These are phyloP conservation scores for Quercus lobata DNA, from an alignment of 331 rosid genomes.

Conservation along the genomic window DNA sequence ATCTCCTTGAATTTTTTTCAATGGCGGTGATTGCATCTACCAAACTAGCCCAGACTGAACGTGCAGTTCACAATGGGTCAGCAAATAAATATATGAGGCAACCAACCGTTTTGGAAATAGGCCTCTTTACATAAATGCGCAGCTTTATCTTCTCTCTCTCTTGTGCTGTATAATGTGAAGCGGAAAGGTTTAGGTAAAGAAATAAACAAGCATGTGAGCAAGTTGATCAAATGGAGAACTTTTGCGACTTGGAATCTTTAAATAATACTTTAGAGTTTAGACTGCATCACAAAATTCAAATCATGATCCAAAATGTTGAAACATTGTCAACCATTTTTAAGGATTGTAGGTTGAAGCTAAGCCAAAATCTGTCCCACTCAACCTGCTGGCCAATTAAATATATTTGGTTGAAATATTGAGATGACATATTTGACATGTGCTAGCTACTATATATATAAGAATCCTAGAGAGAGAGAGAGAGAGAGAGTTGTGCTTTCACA, in stretches of 20 bases:
- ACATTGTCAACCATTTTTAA: not conserved
- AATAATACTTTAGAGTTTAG: slow-evolving; percentile 10
- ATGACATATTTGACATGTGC: no score
- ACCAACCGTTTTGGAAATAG: not conserved
- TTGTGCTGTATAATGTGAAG: not conserved
- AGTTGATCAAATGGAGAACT: not conserved
- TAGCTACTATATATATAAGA: no score
- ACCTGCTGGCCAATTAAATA: no score
- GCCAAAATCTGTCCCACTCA: no score
- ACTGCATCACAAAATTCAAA: not conserved
- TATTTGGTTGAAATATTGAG: no score
- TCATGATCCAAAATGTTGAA: not conserved
- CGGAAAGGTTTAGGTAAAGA: not conserved
- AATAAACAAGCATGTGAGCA: slow-evolving; percentile 1
- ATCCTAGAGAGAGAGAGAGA: not conserved
- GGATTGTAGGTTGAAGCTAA: no score
- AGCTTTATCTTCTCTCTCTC: not conserved
- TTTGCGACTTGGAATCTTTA: slow-evolving; percentile 6
- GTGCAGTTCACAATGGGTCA: not conserved
- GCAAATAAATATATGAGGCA: not conserved
- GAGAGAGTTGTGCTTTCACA: not conserved
- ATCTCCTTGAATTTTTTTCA: not conserved
- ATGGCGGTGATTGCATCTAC: not conserved
- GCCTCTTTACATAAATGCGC: not conserved
- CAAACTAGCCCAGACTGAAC: not conserved